phyloP scores from a whole-genome alignment of 805 yeast species.

The Candida odintsovae region DNA sequence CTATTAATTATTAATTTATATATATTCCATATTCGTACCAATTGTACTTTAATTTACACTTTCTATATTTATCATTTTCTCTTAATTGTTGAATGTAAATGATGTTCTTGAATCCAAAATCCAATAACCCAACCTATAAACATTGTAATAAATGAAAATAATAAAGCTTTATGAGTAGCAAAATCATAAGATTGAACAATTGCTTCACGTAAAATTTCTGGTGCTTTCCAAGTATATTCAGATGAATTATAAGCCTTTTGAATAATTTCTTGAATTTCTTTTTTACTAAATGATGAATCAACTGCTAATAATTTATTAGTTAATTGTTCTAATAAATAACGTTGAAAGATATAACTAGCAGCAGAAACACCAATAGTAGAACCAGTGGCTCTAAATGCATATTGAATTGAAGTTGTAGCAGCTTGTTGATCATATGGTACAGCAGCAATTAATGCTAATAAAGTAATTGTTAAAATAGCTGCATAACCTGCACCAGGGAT shows the following conservation, averaged over 20 bases:
- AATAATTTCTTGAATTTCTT: conserved; percentile 26
- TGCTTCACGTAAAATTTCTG: conserved; percentile 34
- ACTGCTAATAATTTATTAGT: conserved; percentile 14
- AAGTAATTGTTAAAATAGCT: conserved; percentile 59
- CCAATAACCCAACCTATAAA: conserved; percentile 36
- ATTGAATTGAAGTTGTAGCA: conserved; percentile 82
- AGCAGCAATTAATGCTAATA: conserved; percentile 71
- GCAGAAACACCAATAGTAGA: conserved; percentile 77
- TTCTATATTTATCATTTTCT: conserved; percentile 22
- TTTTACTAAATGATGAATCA: conserved; percentile 12
- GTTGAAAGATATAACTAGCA: conserved; percentile 62
- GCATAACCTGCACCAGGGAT: conserved; percentile 66
- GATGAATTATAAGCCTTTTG: conserved; percentile 44
- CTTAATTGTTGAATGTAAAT: conserved; percentile 40
- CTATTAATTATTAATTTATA: no score
- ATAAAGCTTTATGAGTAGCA: conserved; percentile 47
- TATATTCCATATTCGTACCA: no score
- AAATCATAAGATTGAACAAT: conserved; percentile 39
- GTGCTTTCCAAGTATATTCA: conserved; percentile 43
- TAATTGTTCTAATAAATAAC: conserved; percentile 31
- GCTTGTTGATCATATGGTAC: conserved; percentile 71
- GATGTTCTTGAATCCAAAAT: conserved; percentile 49
- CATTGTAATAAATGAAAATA: conserved; percentile 37
- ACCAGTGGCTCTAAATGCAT: conserved; percentile 82
- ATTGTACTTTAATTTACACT: no score